Base-by-base conservation (phyloP, 768 basidiomycete genomes). In the Rhodotorula graminis region DNA sequence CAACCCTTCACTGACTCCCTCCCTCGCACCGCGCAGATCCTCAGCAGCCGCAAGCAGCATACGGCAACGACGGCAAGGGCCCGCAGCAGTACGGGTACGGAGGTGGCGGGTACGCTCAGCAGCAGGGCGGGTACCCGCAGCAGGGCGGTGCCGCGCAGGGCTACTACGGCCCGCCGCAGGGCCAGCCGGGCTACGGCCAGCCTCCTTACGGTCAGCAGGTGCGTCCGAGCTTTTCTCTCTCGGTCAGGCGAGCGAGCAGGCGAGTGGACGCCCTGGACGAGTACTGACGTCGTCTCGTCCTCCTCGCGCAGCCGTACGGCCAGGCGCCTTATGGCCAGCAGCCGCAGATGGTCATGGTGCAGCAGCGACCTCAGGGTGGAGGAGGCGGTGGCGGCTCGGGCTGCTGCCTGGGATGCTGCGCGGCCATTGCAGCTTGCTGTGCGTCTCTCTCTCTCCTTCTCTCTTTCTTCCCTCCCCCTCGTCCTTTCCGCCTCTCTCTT, bases 31-130 rank as follows among this genome's bases (percentile, higher is more conserved):
- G 1, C 7, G 29, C 31, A 72, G 66, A 72, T 33, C 66, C 71
- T 5, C 71, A 72, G 46, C 66, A 68, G 29, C 71, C 71, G 11
- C 71, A 59, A 29, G 66, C 68, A 53, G 66, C 71, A 0, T 68
- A 71, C 64, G 19, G 40, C 55, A 60, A 55, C 31, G 71, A 61
- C 29, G 66, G 52, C 29, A 72, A 72, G 42, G 71, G 71, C 27
- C 67, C 46, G 53, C 67, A 61, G 49, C 61, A 63, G 49, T 59
- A 63, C 25, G 56, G 53, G 29, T 55, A 55, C 53, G 57, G 57
- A 3, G 37, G 21, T 3, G 31, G 29, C 11, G 49, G 49, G 16
- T 63, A 63, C 37, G 49, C 46, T 5, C 49, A 9, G 50, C 62
- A 29, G 50, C 62, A 63, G 44, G 60, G 60, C 27, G 37, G 40